Percentiles rank a stretch among this genome's conserved stretches.
These are phyloP conservation scores for Colletotrichum filicis DNA, from an alignment of 2,329 filamentous ascomycete species.

Conservation along the genomic window DNA sequence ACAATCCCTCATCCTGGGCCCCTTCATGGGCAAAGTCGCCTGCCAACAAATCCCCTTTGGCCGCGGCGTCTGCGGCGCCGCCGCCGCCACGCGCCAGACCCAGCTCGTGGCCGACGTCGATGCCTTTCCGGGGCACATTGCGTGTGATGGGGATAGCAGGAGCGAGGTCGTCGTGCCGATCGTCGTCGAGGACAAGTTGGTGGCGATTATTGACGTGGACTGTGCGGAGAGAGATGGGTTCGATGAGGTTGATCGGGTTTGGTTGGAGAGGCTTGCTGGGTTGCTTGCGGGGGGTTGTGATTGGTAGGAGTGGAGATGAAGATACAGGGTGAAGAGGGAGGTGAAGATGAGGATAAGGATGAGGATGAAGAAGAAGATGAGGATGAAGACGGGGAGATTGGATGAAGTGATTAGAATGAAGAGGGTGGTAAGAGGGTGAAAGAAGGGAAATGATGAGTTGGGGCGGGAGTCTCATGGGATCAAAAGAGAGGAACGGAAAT, in stretches of 20 bases:
- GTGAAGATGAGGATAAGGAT: background rate
- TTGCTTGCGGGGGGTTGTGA: conserved; percentile 72
- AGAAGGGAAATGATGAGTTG: no score
- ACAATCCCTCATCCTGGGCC: conserved; percentile 76
- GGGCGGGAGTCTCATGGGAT: no score
- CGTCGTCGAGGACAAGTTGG: conserved; percentile 59
- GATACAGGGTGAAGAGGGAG: no score
- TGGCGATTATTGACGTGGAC: conserved; percentile 84
- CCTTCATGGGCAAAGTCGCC: conserved; percentile 83
- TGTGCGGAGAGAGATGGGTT: conserved; percentile 76
- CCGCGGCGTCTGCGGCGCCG: conserved; percentile 79
- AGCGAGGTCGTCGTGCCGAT: conserved; percentile 89
- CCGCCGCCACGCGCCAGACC: conserved; percentile 69
- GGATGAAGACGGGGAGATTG: background rate
- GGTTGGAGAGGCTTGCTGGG: conserved; percentile 73
- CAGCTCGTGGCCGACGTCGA: conserved; percentile 79
- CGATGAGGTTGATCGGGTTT: conserved; percentile 72
- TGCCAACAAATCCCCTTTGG: conserved; percentile 82
- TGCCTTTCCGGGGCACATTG: conserved; percentile 82
- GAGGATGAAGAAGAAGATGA: rapidly evolving
- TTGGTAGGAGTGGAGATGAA: conserved; percentile 57
- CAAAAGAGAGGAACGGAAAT: no score
- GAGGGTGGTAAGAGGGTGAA: no score
- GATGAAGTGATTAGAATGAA: no score
- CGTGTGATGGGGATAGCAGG: conserved; percentile 79